These are phyloP conservation scores for Aspergillus fructus DNA, from an alignment of 2,329 filamentous ascomycete genomes.

Conservation along the genomic window DNA sequence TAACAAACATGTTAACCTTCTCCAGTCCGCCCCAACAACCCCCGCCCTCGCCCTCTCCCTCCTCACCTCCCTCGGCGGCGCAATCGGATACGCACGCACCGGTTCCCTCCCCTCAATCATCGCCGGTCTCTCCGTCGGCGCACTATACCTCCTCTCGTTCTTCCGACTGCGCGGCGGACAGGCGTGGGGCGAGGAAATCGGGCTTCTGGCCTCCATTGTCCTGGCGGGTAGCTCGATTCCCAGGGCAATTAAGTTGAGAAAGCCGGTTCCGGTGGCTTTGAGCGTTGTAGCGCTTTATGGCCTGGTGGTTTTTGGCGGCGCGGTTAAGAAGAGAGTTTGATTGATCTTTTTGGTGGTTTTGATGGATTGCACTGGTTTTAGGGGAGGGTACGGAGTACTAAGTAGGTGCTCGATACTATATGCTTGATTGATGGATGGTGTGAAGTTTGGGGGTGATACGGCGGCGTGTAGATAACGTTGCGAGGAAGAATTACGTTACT, in stretches of 20 bases:
- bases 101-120: conserved; percentile 82
- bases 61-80: conserved; percentile 82
- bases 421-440: background rate
- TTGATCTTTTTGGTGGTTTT: background rate
- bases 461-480: background rate
- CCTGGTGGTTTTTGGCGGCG: conserved; percentile 74
- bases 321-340: conserved; percentile 46
- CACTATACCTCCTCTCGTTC: conserved; percentile 74
- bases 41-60: conserved; percentile 77
- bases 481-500: background rate
- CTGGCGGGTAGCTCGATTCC: conserved; percentile 83
- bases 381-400: no score
- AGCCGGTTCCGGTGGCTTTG: conserved; percentile 79
- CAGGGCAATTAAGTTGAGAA: conserved; percentile 76
- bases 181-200: conserved; percentile 81
- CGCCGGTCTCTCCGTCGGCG: conserved; percentile 80
- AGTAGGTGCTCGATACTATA: background rate
- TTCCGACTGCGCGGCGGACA: conserved; percentile 74
- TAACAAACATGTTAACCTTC: background rate
- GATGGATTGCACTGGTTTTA: no score
- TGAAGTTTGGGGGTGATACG: no score
- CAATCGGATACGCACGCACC: conserved; percentile 80
- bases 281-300: conserved; percentile 79
- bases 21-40: conserved; percentile 35
- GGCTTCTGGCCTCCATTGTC: conserved; percentile 82